Evolutionary conservation across 352 stramenopile genomes (phyloP), one percentile per base, ranked within the genome.

Genomic region (Pythium folliculosum): DNA sequence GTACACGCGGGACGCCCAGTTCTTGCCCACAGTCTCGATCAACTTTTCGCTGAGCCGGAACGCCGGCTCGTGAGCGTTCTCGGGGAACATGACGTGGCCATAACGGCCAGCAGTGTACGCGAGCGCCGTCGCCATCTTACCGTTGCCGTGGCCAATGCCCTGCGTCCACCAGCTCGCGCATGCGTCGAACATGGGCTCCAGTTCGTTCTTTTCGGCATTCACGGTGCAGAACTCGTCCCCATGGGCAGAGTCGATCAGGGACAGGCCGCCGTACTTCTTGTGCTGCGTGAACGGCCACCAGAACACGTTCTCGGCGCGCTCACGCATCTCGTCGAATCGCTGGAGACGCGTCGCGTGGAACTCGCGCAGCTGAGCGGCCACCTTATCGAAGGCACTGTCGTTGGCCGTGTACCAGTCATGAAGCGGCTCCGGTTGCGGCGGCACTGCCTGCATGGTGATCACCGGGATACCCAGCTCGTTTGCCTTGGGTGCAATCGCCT

Each of bases 231-330:
- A 97, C 63, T 96, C 81, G 60, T 98, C 88, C 25, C 91, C 90
- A 63, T 95, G 86, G 4, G 92, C 92, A 17, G 89, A 96, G 65
- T 98, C 91, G 52, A 98, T 92, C 30, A 97, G 70, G 3, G 85
- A 91, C 22, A 97, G 70, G 7, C 88, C 60, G 21, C 83, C 85
- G 72, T 84, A 83, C 58, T 86, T 88, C 74, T 92, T 90, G 79
- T 98, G 91, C 71, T 98, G 91, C 17, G 92, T 98, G 76, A 97
- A 97, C 10, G 93, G 93, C 89, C 91, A 98, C 93, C 93, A 98
- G 58, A 97, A 94, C 12, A 94, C 81, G 13, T 93, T 27, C 52
- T 93, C 77, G 2, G 84, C 80, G 21, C 80, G 78, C 14, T 82
- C 66, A 13, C 79, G 67, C 71, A 95, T 87, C 37, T 83, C 67